A percentile compares a stretch with the other conserved stretches of the same genome.
Evolutionary conservation across 805 yeast genomes (phyloP).

Genomic region (Sugiyamaella americana): DNA sequence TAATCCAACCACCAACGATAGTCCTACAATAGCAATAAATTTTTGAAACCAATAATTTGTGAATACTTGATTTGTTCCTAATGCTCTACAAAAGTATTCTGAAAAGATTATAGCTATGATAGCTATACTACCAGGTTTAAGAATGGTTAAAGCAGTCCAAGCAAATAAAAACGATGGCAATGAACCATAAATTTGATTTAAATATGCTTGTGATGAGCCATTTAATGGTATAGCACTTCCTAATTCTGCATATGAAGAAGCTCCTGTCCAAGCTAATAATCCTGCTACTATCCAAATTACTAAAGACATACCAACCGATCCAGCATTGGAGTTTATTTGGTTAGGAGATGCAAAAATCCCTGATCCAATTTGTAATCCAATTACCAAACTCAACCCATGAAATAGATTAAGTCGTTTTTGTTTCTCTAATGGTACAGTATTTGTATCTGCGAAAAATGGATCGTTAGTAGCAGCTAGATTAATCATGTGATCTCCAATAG

Average conservation of each 20-base stretch:
- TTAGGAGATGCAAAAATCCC: conserved; percentile 41
- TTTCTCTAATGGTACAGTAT: conserved; percentile 26
- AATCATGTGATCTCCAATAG: conserved; percentile 26
- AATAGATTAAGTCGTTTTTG: conserved; percentile 26
- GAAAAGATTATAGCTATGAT: conserved; percentile 37
- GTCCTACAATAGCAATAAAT: conserved; percentile 28
- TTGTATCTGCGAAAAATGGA: conserved; percentile 9
- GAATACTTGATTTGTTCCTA: conserved; percentile 13
- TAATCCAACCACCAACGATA: conserved; percentile 24
- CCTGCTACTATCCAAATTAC: conserved; percentile 37
- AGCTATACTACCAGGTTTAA: conserved; percentile 38
- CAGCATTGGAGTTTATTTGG: conserved; percentile 33
- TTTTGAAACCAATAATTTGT: conserved; percentile 28
- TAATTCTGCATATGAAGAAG: conserved; percentile 37
- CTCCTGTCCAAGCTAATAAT: conserved; percentile 40
- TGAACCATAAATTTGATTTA: conserved; percentile 34
- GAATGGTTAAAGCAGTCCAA: conserved; percentile 35
- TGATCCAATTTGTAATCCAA: conserved; percentile 41
- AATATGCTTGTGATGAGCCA: conserved; percentile 38
- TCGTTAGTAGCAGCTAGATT: conserved; percentile 25
- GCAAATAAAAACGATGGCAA: conserved; percentile 34
- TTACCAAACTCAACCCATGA: conserved; percentile 35
- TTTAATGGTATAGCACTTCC: conserved; percentile 37
- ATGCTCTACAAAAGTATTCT: conserved; percentile 31
- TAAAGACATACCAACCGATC: conserved; percentile 35